A percentile compares a stretch with the other conserved stretches of the same genome.
These are phyloP conservation scores for Draba incana DNA, from an alignment of 345 rosid genomes.

Conservation along the genomic window DNA sequence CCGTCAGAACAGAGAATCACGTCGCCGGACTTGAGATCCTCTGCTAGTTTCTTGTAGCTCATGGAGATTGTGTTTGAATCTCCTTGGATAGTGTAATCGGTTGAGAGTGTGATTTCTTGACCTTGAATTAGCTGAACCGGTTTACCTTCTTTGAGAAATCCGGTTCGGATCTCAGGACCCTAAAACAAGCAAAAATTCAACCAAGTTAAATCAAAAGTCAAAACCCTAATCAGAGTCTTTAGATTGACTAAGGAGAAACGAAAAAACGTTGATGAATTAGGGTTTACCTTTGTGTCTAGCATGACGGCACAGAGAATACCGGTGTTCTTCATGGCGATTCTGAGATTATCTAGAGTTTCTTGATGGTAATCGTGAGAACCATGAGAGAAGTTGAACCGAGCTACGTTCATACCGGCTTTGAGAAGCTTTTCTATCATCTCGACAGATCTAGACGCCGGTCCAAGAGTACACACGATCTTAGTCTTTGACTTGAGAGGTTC, in stretches of 20 bases:
- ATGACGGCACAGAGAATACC: constrained; percentile 68
- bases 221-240: background rate
- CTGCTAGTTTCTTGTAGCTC: constrained; percentile 66
- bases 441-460: constrained; percentile 82
- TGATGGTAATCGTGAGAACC: constrained; percentile 46
- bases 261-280: background rate
- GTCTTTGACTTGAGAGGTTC: constrained; percentile 56
- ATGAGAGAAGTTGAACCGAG: constrained; percentile 63
- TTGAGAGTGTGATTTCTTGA: constrained; percentile 61
- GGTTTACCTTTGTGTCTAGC: constrained; percentile 80
- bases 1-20: constrained; percentile 64
- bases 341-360: constrained; percentile 54
- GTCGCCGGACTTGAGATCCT: constrained; percentile 51
- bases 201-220: constrained; percentile 4
- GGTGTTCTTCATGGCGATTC: constrained; percentile 61
- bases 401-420: constrained; percentile 67
- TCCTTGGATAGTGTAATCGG: constrained; percentile 48
- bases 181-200: background rate
- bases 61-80: constrained; percentile 54
- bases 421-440: constrained; percentile 73
- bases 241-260: background rate
- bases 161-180: constrained; percentile 82
- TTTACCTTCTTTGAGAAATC: constrained; percentile 60
- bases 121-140: constrained; percentile 60
- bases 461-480: constrained; percentile 95